Conservation (phyloP, 371 early-diverging fungal species). For the Choanephora cucurbitarum region DNA sequence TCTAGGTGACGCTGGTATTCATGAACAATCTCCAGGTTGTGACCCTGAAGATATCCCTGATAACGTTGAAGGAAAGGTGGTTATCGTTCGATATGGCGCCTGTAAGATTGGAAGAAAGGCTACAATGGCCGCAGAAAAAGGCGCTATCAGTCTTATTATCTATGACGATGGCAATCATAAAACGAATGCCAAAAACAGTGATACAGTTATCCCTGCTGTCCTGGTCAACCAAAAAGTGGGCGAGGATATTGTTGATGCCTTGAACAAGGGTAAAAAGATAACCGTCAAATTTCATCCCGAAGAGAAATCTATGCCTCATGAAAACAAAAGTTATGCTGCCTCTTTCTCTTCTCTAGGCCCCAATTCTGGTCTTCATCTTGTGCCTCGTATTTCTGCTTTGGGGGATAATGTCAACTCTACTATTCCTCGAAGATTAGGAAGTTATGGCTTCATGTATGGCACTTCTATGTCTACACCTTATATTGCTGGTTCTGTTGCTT, state of each 20-base stretch:
- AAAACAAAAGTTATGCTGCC: slow-evolving; percentile 38
- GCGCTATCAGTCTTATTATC: slow-evolving; percentile 49
- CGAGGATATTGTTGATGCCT: neutral
- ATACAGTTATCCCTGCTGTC: slow-evolving; percentile 18
- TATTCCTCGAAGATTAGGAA: slow-evolving; percentile 39
- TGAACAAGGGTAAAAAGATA: too few species aligned
- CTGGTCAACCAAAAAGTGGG: slow-evolving; percentile 21
- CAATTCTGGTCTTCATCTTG: slow-evolving; percentile 33
- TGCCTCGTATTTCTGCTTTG: slow-evolving; percentile 62
- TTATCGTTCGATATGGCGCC: slow-evolving; percentile 52
- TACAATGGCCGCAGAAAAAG: slow-evolving; percentile 35
- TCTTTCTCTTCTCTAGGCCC: slow-evolving; percentile 50
- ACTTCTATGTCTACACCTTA: slow-evolving; percentile 77
- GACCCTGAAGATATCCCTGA: slow-evolving; percentile 14
- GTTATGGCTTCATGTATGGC: slow-evolving; percentile 64
- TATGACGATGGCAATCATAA: slow-evolving; percentile 35
- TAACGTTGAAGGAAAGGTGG: slow-evolving; percentile 39
- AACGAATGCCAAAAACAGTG: slow-evolving; percentile 7
- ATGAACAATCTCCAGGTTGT: slow-evolving; percentile 14
- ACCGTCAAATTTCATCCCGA: too few species aligned
- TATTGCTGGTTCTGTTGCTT: slow-evolving; percentile 64
- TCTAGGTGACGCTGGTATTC: slow-evolving; percentile 1
- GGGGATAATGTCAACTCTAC: slow-evolving; percentile 74
- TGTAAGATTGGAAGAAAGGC: slow-evolving; percentile 60
- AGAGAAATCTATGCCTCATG: slow-evolving; percentile 11